Evolutionary conservation across 2,329 filamentous ascomycete genomes (phyloP).

Genomic region (Arachnomyces sp.): DNA sequence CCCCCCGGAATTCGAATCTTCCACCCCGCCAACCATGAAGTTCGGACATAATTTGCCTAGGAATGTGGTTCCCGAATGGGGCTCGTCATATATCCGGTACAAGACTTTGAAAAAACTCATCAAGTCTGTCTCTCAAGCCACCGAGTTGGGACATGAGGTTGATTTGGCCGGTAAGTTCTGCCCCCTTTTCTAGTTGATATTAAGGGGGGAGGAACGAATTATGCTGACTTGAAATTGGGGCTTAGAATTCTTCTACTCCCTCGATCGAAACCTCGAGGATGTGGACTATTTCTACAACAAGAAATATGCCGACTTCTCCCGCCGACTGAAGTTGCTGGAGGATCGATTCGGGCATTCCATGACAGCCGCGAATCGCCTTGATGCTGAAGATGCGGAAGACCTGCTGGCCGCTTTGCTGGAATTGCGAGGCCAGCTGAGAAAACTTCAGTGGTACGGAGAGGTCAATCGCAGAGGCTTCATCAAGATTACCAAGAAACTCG

Average conservation of each 20-base stretch:
- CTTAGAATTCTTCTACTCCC: conserved; percentile 88
- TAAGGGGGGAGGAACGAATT: conserved; percentile 3
- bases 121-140: conserved; percentile 61
- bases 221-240: conserved; percentile 7
- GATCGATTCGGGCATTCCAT: conserved; percentile 73
- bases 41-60: conserved; percentile 42
- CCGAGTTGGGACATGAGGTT: conserved; percentile 62
- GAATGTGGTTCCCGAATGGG: conserved; percentile 45
- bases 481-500: conserved; percentile 98
- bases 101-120: conserved; percentile 79
- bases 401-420: conserved; percentile 84
- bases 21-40: conserved; percentile 33
- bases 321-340: conserved; percentile 76
- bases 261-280: conserved; percentile 95
- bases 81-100: conserved; percentile 43
- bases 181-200: conserved; percentile 11
- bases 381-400: conserved; percentile 84
- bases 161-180: conserved; percentile 76
- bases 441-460: conserved; percentile 95
- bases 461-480: conserved; percentile 91
- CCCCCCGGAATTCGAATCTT: not conserved
- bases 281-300: conserved; percentile 97
- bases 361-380: conserved; percentile 62
- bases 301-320: conserved; percentile 76
- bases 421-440: conserved; percentile 75